Base-by-base conservation (phyloP, 192 early-diverging fungal species). In the Endogone sp. region DNA sequence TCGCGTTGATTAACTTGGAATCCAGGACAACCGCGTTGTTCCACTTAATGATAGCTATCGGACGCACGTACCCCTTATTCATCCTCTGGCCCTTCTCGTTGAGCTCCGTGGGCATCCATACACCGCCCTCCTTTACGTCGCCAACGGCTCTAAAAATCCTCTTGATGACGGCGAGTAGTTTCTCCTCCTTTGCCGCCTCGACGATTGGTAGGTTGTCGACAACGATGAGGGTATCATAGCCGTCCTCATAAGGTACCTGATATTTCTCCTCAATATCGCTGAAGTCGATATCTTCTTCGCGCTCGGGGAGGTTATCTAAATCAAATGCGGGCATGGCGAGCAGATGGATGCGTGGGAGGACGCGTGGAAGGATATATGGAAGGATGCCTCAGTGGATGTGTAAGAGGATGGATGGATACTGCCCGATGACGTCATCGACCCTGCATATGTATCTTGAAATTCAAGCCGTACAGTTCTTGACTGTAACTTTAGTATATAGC, bases 121-220 rank as follows among this genome's bases (percentile, higher is more conserved):
- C 79, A 31, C 93, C 94, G 68, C 88, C 79, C 25, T 92, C 89
- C 74, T 93, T 92, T 82, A 97, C 89, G 58, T 83, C 77, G 63
- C 90, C 92, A 58, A 87, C 84, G 58, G 67, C 69, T 72, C 90
- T 88, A 82, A 99, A 96, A 56, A 94, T 82, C 73, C 93, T 95
- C 57, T 84, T 85, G 68, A 90, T 70, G 26, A 88, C 78, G 66
- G 70, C 82, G 28, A 94, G 71, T 62, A 99, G 84, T 80, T 92
- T 93, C 55, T 92, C 92, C 79, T 87, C 82, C 86, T 97, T 99
- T 71, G 75, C 69, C 63, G 88, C 85, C 49, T 96, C 94, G 30
- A 97, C 93, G 25, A 92, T 72, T 20, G 97, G 97, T 32, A 90
- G 86, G 70, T 94, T 92, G 79, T 99, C 96, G 31, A 99, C 89